Evolutionary conservation across 2,329 filamentous ascomycete genomes (phyloP), one percentile per base, ranked within the genome.

Genomic region (Aspergillus fijiensis): DNA sequence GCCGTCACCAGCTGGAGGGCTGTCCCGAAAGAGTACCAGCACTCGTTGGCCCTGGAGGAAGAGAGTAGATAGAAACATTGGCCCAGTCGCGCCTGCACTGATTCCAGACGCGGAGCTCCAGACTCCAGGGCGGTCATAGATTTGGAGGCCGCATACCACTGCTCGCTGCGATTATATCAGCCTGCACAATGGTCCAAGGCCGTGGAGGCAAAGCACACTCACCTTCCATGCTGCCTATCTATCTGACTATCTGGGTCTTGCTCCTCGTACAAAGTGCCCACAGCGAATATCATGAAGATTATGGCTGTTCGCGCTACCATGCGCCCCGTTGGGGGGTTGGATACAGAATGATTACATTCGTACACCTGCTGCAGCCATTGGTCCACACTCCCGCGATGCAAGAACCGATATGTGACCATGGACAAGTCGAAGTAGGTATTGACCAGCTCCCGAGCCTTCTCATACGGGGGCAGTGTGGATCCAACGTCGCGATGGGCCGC

Each of bases 21-120:
- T 2, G 80, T 85, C 0, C 85, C 85, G 66, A 87, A 87, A 2
- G 81, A 75, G 65, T 84, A 86, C 84, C 85, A 87, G 19, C 82
- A 84, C 47, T 85, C 82, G 57, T 87, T 87, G 65, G 85, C 82
- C 0, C 85, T 78, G 1, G 84, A 85, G 0, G 85, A 85, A 4
- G 80, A 82, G 0, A 87, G 75, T 21, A 87, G 75, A 61, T 86
- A 87, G 5, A 87, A 76, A 12, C 84, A 84, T 63, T 86, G 84
- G 1, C 85, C 77, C 0, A 87, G 70, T 29, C 84, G 77, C 21
- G 82, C 84, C 68, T 88, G 85, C 0, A 85, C 83, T 0, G 82
- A 84, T 45, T 86, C 82, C 1, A 87, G 64, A 16, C 77, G 78
- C 0, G 84, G 82, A 5, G 81, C 77, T 0, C 84, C 85, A 1